Conservation (phyloP, 805 yeast genomes). For the Debaryomyces maramus region DNA sequence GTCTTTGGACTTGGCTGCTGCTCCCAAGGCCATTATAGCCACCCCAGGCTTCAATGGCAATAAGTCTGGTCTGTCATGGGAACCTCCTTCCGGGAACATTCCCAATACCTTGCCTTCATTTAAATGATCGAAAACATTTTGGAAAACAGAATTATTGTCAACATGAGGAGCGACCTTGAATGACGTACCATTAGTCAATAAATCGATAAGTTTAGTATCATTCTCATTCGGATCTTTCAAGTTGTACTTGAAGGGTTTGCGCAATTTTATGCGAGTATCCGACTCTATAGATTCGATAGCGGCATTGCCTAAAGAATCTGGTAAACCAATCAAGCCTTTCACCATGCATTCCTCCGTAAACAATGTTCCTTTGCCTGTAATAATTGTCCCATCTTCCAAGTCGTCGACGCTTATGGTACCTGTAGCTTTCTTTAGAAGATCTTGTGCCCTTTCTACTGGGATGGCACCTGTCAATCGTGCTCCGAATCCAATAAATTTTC, state of each 20-base stretch:
- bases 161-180: slow-evolving; percentile 41
- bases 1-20: slow-evolving; percentile 28
- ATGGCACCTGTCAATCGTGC: slow-evolving; percentile 36
- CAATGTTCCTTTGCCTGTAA: slow-evolving; percentile 34
- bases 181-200: slow-evolving; percentile 26
- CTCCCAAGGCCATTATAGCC: slow-evolving; percentile 46
- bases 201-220: slow-evolving; percentile 13
- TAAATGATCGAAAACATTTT: slow-evolving; percentile 38
- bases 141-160: slow-evolving; percentile 37
- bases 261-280: slow-evolving; percentile 28
- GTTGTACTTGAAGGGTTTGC: slow-evolving; percentile 21
- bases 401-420: slow-evolving; percentile 30
- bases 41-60: slow-evolving; percentile 47
- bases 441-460: slow-evolving; percentile 46
- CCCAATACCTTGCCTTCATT: slow-evolving; percentile 35
- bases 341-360: slow-evolving; percentile 33
- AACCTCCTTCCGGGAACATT: slow-evolving; percentile 47
- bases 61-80: slow-evolving; percentile 43
- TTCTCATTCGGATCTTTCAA: slow-evolving; percentile 7
- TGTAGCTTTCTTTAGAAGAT: slow-evolving; percentile 26
- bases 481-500: slow-evolving; percentile 30
- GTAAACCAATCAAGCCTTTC: slow-evolving; percentile 40
- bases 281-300: slow-evolving; percentile 30
- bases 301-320: slow-evolving; percentile 35
- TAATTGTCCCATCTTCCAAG: slow-evolving; percentile 13